Evolutionary conservation across 2,329 filamentous ascomycete genomes (phyloP).

Genomic region (Fusarium sp.): DNA sequence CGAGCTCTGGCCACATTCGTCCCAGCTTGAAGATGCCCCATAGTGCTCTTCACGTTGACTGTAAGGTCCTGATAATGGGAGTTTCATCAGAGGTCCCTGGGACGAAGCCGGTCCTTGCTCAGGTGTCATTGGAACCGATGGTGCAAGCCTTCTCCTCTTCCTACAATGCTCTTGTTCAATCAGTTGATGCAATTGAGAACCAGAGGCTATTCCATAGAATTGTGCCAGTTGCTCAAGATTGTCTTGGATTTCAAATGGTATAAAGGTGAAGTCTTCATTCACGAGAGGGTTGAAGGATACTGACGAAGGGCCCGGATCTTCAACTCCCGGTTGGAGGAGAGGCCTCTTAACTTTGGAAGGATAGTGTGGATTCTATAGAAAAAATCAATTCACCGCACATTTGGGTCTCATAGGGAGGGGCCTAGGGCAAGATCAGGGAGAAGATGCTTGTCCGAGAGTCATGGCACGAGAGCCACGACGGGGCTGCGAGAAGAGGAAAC

Average conservation of each 20-base stretch:
- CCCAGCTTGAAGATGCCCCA: conserved; percentile 35
- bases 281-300: conserved; percentile 31
- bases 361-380: conserved; percentile 45
- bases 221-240: conserved; percentile 43
- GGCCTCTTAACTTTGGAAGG: conserved; percentile 44
- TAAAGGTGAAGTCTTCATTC: conserved; percentile 36
- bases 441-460: conserved; percentile 41
- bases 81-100: conserved; percentile 47
- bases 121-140: conserved; percentile 46
- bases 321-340: conserved; percentile 40
- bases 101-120: conserved; percentile 34
- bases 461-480: conserved; percentile 42
- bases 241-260: conserved; percentile 41
- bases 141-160: conserved; percentile 47
- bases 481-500: conserved; percentile 37
- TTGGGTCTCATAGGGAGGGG: conserved; percentile 39
- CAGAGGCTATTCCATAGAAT: conserved; percentile 46
- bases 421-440: conserved; percentile 40
- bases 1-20: conserved; percentile 31
- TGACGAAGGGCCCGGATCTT: conserved; percentile 35
- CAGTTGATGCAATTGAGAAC: conserved; percentile 44
- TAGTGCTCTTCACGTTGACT: conserved; percentile 37
- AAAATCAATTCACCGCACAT: conserved; percentile 54
- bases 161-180: conserved; percentile 39
- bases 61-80: conserved; percentile 32